These are phyloP conservation scores for Akebia trifoliata DNA, from an alignment of 164 flowering plant species.

Conservation along the genomic window DNA sequence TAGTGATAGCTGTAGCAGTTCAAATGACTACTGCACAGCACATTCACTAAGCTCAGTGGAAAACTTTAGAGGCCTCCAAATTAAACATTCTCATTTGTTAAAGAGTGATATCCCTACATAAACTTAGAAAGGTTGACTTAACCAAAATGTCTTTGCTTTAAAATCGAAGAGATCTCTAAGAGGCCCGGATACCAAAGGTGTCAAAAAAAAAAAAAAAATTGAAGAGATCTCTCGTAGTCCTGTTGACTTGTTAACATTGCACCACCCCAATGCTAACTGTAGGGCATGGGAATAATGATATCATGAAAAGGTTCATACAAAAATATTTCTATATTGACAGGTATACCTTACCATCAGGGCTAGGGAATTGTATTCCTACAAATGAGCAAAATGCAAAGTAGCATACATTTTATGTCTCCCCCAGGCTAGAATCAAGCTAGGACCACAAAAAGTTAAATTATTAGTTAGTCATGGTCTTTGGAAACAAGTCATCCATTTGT, in stretches of 20 bases:
- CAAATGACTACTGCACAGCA: neutral
- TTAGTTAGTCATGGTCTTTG: too few species aligned
- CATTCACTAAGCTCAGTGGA: neutral
- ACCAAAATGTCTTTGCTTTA: constrained; percentile 1
- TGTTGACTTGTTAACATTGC: neutral
- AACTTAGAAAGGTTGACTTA: neutral
- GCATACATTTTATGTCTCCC: too few species aligned
- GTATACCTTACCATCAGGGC: too few species aligned
- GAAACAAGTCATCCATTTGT: too few species aligned
- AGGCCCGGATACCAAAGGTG: too few species aligned
- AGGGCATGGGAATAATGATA: neutral
- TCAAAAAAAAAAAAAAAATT: too few species aligned
- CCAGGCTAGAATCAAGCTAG: too few species aligned
- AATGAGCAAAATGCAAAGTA: too few species aligned
- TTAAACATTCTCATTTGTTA: neutral
- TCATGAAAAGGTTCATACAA: neutral
- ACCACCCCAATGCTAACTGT: neutral
- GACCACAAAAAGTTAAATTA: too few species aligned
- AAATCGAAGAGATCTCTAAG: too few species aligned
- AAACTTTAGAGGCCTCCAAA: neutral
- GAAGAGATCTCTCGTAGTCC: neutral
- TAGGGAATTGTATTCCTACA: too few species aligned
- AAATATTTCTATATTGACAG: too few species aligned
- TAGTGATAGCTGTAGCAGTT: neutral
- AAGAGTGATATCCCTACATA: neutral